These are phyloP conservation scores for Ascochyta rabiei DNA, from an alignment of 2,329 filamentous ascomycete species.

Conservation along the genomic window DNA sequence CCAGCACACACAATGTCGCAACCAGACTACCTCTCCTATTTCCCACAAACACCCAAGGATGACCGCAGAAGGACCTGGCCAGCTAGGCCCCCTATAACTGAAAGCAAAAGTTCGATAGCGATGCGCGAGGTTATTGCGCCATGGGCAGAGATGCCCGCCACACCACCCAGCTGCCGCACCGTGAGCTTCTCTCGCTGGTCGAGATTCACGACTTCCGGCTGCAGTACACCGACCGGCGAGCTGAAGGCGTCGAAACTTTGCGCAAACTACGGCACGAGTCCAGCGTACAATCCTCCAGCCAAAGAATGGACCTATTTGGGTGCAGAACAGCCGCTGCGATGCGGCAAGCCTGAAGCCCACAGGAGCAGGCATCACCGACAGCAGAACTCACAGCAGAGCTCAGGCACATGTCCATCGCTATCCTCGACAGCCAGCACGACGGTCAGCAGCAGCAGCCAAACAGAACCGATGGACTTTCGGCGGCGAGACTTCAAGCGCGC, in stretches of 20 bases:
- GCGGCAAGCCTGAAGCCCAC: conserved; percentile 7
- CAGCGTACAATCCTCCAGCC: conserved; percentile 27
- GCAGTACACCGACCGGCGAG: conserved; percentile 17
- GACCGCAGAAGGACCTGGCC: background rate
- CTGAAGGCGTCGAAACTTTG: conserved; percentile 32
- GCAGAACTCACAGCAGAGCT: conserved; percentile 8
- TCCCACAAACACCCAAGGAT: background rate
- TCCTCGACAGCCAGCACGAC: conserved; percentile 11
- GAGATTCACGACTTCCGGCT: conserved; percentile 18
- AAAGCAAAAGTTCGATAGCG: conserved; percentile 15
- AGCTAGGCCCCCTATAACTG: conserved; percentile 2
- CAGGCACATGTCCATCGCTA: conserved; percentile 11
- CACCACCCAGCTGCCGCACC: conserved; percentile 21
- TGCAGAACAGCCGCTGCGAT: conserved; percentile 16
- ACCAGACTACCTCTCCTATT: conserved; percentile 17
- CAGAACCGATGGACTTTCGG: conserved; percentile 21
- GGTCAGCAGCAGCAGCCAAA: conserved; percentile 3
- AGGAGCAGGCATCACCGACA: conserved; percentile 14
- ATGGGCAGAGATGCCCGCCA: conserved; percentile 15
- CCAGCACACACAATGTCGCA: conserved; percentile 11
- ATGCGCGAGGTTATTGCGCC: conserved; percentile 20
- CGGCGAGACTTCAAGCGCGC: conserved; percentile 22
- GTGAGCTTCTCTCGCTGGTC: conserved; percentile 31
- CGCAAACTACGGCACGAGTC: conserved; percentile 20
- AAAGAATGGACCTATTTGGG: conserved; percentile 29